Base-by-base conservation (phyloP, 2,329 filamentous ascomycete species). In the Grosmannia clavigera region DNA sequence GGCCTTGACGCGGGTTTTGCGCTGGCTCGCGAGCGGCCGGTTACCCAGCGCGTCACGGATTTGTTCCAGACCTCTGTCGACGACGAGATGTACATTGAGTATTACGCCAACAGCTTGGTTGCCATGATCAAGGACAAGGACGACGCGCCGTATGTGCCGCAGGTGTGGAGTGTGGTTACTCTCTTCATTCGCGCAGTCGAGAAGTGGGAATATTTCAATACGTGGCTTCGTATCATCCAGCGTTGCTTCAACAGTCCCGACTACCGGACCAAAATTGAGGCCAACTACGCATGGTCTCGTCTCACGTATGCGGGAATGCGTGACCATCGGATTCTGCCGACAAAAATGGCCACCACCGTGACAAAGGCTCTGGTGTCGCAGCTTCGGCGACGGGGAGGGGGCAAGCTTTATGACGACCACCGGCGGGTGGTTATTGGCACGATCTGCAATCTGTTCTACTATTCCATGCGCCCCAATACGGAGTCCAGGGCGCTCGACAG, bases 161-260 rank as follows among this genome's bases (percentile, higher is more conserved):
- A 91, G 65, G 89, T 97, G 27, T 97, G 92, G 92, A 87, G 88
- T 61, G 82, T 90, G 43, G 77, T 95, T 2, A 83, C 92, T 7
- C 78, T 96, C 2, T 83, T 96, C 60, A 76, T 96, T 55, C 84
- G 87, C 73, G 83, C 73, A 72, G 84, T 76, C 68, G 83, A 75
- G 64, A 85, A 69, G 74, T 97, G 92, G 88, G 78, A 85, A 38
- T 82, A 87, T 67, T 84, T 90, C 63, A 81, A 78, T 33, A 78
- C 81, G 6, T 96, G 90, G 88, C 76, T 96, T 9, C 79, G 81
- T 38, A 79, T 96, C 11, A 85, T 95, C 22, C 87, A 96, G 67
- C 80, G 79, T 63, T 94, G 90, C 67, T 90, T 97, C 72, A 95
- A 95, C 68, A 87, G 84, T 65, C 81, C 81, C 58, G 90, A 96